A percentile compares a stretch with the other conserved stretches of the same genome.
Evolutionary conservation across 2,329 filamentous ascomycete genomes (phyloP).

Genomic region (Aulographum hederae): DNA sequence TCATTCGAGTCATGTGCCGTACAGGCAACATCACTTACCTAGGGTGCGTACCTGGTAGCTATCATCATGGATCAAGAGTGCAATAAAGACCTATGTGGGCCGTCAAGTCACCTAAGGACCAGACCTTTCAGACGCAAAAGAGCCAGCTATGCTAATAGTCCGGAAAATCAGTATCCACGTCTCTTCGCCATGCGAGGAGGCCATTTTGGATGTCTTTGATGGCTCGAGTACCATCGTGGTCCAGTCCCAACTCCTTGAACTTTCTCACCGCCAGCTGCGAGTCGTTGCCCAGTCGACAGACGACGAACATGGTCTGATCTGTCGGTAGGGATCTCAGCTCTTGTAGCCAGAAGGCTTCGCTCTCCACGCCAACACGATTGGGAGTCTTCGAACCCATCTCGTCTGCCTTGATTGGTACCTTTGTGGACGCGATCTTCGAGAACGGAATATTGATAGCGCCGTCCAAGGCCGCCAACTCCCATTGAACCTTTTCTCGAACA

Average conservation of each 20-base stretch:
- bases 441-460: constrained; percentile 63
- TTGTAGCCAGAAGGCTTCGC: not conserved
- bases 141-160: constrained; percentile 33
- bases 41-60: too few relatives aligned
- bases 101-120: too few relatives aligned
- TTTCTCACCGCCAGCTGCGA: constrained; percentile 52
- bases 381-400: not conserved
- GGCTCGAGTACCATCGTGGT: constrained; percentile 32
- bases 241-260: constrained; percentile 43
- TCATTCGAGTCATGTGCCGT: too few relatives aligned
- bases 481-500: constrained; percentile 71
- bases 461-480: constrained; percentile 57
- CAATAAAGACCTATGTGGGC: too few relatives aligned
- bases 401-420: constrained; percentile 8
- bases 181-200: constrained; percentile 51
- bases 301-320: constrained; percentile 44
- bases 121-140: too few relatives aligned
- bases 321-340: constrained; percentile 4
- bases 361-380: not conserved
- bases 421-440: constrained; percentile 26
- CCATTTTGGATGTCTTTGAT: constrained; percentile 58
- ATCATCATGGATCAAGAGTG: too few relatives aligned
- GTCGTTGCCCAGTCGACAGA: constrained; percentile 63
- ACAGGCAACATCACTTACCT: too few relatives aligned
- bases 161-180: constrained; percentile 42